These are phyloP conservation scores for Akanthomyces lecanii DNA, from an alignment of 2,329 filamentous ascomycete species.

Conservation along the genomic window DNA sequence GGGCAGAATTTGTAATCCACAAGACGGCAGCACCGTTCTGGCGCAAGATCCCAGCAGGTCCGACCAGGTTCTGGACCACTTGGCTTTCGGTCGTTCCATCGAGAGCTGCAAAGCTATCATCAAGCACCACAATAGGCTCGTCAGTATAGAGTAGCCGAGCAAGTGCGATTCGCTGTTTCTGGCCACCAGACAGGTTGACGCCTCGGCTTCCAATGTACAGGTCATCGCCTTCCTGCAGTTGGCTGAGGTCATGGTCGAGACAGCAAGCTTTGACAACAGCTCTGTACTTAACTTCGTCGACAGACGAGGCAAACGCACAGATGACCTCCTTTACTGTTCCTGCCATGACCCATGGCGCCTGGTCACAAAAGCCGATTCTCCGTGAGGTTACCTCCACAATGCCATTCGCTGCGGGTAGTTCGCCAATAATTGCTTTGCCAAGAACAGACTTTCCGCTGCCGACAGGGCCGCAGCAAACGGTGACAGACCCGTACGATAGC, in stretches of 20 bases:
- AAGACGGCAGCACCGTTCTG: slow-evolving; percentile 29
- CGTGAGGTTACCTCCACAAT: not conserved
- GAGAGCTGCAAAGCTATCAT: slow-evolving; percentile 21
- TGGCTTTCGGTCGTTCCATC: slow-evolving; percentile 21
- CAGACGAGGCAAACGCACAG: not conserved
- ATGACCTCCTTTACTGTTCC: slow-evolving; percentile 14
- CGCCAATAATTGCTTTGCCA: slow-evolving; percentile 5
- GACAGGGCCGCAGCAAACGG: slow-evolving; percentile 12
- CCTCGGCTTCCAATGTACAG: slow-evolving; percentile 10
- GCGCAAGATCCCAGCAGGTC: slow-evolving; percentile 27
- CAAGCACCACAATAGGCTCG: slow-evolving; percentile 18
- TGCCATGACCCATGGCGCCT: slow-evolving; percentile 5
- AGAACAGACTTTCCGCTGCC: slow-evolving; percentile 16
- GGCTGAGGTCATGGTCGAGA: slow-evolving; percentile 9
- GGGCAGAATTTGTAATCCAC: slow-evolving; percentile 30
- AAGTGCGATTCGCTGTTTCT: slow-evolving; percentile 17
- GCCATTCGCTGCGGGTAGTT: not conserved
- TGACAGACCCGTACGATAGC: not conserved
- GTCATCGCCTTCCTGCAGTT: not conserved
- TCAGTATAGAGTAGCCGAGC: slow-evolving; percentile 18
- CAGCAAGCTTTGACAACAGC: slow-evolving; percentile 1
- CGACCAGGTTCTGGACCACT: slow-evolving; percentile 19
- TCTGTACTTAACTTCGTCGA: slow-evolving; percentile 9
- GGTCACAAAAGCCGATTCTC: slow-evolving; percentile 13
- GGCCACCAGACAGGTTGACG: slow-evolving; percentile 16